phyloP scores from a whole-genome alignment of 176 grass and related monocot genomes.

The Aegilops umbellulata region DNA sequence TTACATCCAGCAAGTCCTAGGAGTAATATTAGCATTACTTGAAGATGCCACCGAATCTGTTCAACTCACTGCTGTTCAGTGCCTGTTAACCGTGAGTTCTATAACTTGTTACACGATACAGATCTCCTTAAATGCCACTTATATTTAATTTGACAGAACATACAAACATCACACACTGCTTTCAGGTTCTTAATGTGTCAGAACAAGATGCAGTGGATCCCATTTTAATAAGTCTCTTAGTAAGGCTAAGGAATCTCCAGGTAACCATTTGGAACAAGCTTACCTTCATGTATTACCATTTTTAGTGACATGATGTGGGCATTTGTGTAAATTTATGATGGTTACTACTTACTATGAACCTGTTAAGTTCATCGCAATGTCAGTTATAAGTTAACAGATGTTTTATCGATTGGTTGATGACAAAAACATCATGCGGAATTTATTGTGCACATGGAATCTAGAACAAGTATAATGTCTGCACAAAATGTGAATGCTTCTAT shows the following conservation, averaged over 20 bases:
- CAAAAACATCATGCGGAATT: not conserved
- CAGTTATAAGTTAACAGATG: not conserved
- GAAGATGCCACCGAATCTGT: conserved; percentile 91
- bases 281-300: not conserved
- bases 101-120: not conserved
- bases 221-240: conserved; percentile 87
- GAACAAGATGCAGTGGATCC: conserved; percentile 77
- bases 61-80: conserved; percentile 93
- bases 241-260: conserved; percentile 90
- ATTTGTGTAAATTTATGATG: conserved; percentile 14
- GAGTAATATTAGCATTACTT: conserved; percentile 93
- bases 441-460: conserved; percentile 4
- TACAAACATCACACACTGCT: conserved; percentile 15
- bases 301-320: not conserved
- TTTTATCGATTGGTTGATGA: not conserved
- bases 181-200: conserved; percentile 87
- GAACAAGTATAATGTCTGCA: not conserved
- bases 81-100: conserved; percentile 75
- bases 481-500: conserved; percentile 4
- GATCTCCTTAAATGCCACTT: not conserved
- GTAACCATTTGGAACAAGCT: conserved; percentile 40
- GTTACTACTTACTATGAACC: not conserved
- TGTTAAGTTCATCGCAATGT: not conserved
- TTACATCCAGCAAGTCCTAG: conserved; percentile 83
- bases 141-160: conserved; percentile 20